A percentile compares a stretch with the other conserved stretches of the same genome.
These are phyloP conservation scores for Niveomyces coronatus DNA, from an alignment of 2,329 filamentous ascomycete species.

Conservation along the genomic window DNA sequence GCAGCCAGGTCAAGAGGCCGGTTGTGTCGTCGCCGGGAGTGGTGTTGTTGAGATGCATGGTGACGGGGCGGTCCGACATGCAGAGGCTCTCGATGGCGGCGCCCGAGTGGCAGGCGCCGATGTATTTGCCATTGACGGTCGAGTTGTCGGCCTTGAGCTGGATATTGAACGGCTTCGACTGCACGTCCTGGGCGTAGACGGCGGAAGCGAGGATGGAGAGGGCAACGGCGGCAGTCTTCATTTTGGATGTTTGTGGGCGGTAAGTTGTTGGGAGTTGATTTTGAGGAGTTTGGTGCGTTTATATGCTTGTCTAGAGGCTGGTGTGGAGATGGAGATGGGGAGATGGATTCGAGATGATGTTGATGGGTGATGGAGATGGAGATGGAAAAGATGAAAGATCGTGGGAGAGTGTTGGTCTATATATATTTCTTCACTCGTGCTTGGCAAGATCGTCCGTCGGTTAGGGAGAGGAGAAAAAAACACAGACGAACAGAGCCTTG, in stretches of 20 bases:
- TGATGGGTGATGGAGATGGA: not conserved
- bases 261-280: not conserved
- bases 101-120: constrained; percentile 8
- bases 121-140: constrained; percentile 1
- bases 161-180: constrained; percentile 8
- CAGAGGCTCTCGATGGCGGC: constrained; percentile 9
- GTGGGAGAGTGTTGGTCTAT: not conserved
- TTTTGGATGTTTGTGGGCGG: not conserved
- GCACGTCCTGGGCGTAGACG: constrained; percentile 1
- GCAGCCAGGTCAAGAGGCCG: constrained; percentile 6
- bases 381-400: not conserved
- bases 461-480: not conserved
- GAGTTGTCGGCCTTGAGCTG: constrained; percentile 1
- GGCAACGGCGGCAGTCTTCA: constrained; percentile 6
- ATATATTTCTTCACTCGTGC: too few relatives aligned
- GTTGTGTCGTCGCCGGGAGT: not conserved
- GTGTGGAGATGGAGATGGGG: not conserved
- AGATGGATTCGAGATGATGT: not conserved
- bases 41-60: constrained; percentile 8
- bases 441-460: too few relatives aligned
- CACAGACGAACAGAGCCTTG: not conserved
- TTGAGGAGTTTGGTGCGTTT: not conserved
- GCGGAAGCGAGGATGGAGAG: constrained; percentile 5
- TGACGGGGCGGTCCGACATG: not conserved
- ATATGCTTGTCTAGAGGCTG: not conserved